Evolutionary conservation across 345 rosid species (phyloP), one percentile per base, ranked within the genome.

Genomic region (Murraya koenigii): DNA sequence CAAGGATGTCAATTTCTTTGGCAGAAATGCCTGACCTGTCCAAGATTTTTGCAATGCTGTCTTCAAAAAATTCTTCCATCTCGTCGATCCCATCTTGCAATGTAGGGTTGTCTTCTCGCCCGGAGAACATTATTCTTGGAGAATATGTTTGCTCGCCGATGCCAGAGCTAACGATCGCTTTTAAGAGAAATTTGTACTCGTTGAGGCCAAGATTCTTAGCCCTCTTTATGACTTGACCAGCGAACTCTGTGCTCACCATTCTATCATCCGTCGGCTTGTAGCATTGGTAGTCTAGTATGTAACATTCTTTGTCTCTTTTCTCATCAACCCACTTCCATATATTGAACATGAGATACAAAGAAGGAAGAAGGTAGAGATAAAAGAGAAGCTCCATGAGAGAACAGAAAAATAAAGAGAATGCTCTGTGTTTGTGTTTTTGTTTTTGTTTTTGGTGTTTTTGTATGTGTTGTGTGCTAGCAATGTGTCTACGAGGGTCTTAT

Each of bases 21-120:
- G 98, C 81, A 1, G 97, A 88, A 60, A 94, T 36, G 52, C 92
- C 88, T 25, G 92, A 77, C 80, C 97, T 87, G 61, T 83, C 76
- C 58, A 96, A 61, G 69, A 94, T 80, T 74, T 90, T 94, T 0
- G 67, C 83, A 11, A 95, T 82, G 87, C 89, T 89, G 56, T 90
- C 97, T 1, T 73, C 8, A 58, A 89, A 93, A 74, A 95, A 91
- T 74, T 95, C 99, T 13, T 95, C 97, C 97, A 93, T 91, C 90
- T 95, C 99, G 1, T 54, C 36, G 84, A 91, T 80, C 36, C 85
- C 88, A 19, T 95, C 99, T 28, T 80, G 81, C 63, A 88, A 72
- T 0, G 87, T 77, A 1, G 99, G 99, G 68, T 28, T 75, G 25
- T 91, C 93, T 79, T 90, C 91, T 30, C 87, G 60, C 26, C 93